These are phyloP conservation scores for Quercus tomentella DNA, from an alignment of 331 rosid genomes.

Conservation along the genomic window DNA sequence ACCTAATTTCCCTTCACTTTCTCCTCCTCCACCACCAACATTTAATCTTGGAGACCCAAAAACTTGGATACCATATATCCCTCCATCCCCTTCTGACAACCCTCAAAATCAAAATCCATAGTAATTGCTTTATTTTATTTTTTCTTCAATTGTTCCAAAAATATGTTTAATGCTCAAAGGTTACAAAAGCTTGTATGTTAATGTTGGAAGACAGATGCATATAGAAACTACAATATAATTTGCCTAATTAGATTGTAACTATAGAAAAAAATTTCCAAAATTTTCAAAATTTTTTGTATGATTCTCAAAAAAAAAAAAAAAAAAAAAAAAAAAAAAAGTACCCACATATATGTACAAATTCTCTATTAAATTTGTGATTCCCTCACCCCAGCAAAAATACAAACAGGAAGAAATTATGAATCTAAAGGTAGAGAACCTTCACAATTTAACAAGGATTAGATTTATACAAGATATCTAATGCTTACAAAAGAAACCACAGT, in stretches of 20 bases:
- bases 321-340: too few relatives aligned
- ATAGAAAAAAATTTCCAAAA: not conserved
- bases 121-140: not conserved
- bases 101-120: conserved; percentile 34
- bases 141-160: not conserved
- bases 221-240: conserved; percentile 2
- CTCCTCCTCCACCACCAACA: conserved; percentile 32
- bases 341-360: not conserved
- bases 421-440: not conserved
- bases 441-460: too few relatives aligned
- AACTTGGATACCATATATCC: conserved; percentile 45
- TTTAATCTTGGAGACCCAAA: conserved; percentile 43
- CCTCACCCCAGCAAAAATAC: not conserved
- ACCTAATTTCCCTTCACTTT: conserved; percentile 30
- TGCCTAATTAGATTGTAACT: not conserved
- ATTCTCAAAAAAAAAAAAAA: not conserved
- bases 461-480: not conserved
- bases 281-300: too few relatives aligned
- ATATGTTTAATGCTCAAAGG: conserved; percentile 1
- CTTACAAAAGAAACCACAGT: not conserved
- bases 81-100: conserved; percentile 32
- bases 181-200: not conserved
- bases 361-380: not conserved
- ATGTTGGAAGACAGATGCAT: conserved; percentile 1
- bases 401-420: not conserved